Base-by-base conservation (phyloP, 1,284 basidiomycete species). In the Ustilago crameri region DNA sequence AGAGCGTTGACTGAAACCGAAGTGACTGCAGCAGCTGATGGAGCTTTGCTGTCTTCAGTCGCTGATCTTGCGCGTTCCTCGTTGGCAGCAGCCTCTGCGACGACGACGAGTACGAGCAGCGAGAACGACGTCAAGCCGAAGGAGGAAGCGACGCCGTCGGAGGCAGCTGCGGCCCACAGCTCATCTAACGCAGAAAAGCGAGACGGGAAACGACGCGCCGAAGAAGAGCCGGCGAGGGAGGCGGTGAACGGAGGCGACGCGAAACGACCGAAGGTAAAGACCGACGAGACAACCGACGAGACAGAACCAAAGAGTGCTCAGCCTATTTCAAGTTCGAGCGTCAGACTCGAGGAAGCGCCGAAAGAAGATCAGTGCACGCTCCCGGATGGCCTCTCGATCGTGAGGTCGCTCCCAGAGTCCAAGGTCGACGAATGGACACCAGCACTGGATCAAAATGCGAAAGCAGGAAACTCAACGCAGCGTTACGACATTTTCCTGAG, bases 401-500 rank as follows among this genome's bases (percentile, higher is more conserved):
- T 73, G 12, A 27, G 37, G 3, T 20, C 34, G 17, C 56, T 68
- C 1, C 44, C 61, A 5, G 44, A 42, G 12, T 73, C 65, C 8
- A 44, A 55, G n/a, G 51, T 52, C 8, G 58, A 73, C 38, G 57
- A 64, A 14, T 73, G 60, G 59, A 54, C 40, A 14, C 70, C 70
- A 20, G 65, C 70, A 1, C 17, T 73, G 27, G 50, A 52, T 40
- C 38, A 53, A n/a, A 44, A 52, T 35, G 22, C 32, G 0, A 10
- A 22, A 5, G 27, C 38, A 10, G 34, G 35, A 5, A 27, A 8
- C 20, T 20, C 38, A n/a, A 24, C 14, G 20, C 61, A 73, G 22
- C 65, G 75, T 12, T 40, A 63, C 44, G 82, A 84, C 51, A 57
- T 84, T 1, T 84, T 76, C 38, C 63, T 84, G 0, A 64, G 62